Base-by-base conservation (phyloP, 192 early-diverging fungal genomes). In the Funneliformis geosporum region DNA sequence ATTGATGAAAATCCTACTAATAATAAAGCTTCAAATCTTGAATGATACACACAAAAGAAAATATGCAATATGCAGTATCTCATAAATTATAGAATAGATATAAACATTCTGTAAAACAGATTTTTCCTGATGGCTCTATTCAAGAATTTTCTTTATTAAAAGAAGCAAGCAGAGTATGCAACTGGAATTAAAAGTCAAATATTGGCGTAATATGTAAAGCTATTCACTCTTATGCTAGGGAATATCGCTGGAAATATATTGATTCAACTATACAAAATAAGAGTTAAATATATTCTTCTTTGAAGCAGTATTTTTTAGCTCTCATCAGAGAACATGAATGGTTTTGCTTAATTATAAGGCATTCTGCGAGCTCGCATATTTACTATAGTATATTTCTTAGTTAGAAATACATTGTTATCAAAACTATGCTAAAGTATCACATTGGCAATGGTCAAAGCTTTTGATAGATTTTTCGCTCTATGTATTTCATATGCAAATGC, bases 41-140 rank as follows among this genome's bases (percentile, higher is more conserved):
- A 75, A 62, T 75, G 74, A 60, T 75, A 39, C 3, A 75, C 59
- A 75, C 59, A 61, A 61, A 75, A 43, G 60, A 75, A 75, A 75
- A 75, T 75, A 75, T n/a, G 8, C 73, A 75, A 61, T 60, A 75
- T 43, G 73, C 73, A n/a, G 73, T 75, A 60, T 60, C 27, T 60
- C 73, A 60, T 38, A 27, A 21, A 40, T 59, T 75, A 61, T 75
- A 60, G 38, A 50, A 55, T 74, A 1, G 59, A 33, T 18, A 33
- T 33, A 74, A 74, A 60, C 73, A 11, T 27, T 0, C 73, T 23
- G 55, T 74, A 11, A 74, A 60, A 14, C 73, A 74, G 23, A 74
- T 74, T 55, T 74, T 27, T 33, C 27, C 25, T 74, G 33, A 74
- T 60, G 18, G 69, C 0, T 16, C 28, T 71, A 43, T 18, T 16